Conservation (phyloP, 1,284 basidiomycete species). For the Cryptococcus floricola region DNA sequence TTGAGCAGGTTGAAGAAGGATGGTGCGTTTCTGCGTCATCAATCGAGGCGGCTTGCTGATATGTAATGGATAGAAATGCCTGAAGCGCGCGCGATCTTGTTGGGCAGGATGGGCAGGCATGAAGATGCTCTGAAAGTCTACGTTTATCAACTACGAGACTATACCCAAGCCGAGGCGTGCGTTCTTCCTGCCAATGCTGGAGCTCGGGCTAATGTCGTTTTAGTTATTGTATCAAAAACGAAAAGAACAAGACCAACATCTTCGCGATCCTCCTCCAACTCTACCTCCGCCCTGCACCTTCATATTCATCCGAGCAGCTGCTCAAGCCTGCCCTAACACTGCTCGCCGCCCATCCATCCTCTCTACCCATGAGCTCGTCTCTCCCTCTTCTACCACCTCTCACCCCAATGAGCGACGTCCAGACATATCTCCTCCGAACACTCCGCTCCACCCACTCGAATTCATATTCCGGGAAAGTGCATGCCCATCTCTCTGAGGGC, state of each 20-base stretch:
- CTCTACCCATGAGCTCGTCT: constrained; percentile 73
- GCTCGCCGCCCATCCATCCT: constrained; percentile 74
- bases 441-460: constrained; percentile 56
- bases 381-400: constrained; percentile 83
- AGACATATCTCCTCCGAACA: constrained; percentile 72
- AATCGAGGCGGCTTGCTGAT: not conserved
- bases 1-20: constrained; percentile 71
- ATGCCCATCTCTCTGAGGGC: constrained; percentile 65
- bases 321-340: constrained; percentile 76
- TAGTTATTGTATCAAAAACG: constrained; percentile 82
- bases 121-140: constrained; percentile 90
- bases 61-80: constrained; percentile 59
- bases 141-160: constrained; percentile 78
- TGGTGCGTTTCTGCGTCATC: constrained; percentile 51
- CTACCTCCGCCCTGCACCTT: constrained; percentile 66
- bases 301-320: constrained; percentile 41
- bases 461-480: constrained; percentile 64
- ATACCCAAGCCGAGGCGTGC: constrained; percentile 79
- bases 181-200: constrained; percentile 26
- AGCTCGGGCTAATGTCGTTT: not conserved
- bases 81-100: constrained; percentile 81
- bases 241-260: constrained; percentile 60
- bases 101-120: constrained; percentile 85
- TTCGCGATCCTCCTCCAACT: constrained; percentile 82
- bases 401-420: constrained; percentile 72